Conservation (phyloP, 169 alveolate species). For the Theileria annulata region DNA sequence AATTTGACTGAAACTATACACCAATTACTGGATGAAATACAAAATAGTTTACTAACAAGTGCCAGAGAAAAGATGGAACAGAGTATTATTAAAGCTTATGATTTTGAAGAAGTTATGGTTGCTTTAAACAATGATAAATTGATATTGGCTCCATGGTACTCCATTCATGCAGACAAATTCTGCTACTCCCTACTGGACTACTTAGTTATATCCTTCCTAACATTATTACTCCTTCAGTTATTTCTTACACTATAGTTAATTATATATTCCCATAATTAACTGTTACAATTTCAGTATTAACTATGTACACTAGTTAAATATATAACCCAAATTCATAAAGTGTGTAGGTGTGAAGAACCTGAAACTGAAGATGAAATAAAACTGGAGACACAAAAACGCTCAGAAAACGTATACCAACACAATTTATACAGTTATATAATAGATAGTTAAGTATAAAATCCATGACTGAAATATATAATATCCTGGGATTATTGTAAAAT, state of each 20-base stretch:
- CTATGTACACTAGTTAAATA: too few species aligned
- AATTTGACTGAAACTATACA: slow-evolving; percentile 60
- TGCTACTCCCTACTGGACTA: too few species aligned
- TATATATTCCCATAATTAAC: too few species aligned
- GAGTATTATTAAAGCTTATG: slow-evolving; percentile 65
- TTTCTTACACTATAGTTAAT: neutral
- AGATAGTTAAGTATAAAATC: neutral
- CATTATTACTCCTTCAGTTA: too few species aligned
- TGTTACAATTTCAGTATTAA: too few species aligned
- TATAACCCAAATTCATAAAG: neutral
- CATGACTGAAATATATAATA: neutral
- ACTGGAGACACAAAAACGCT: slow-evolving; percentile 72
- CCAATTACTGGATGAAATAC: slow-evolving; percentile 71
- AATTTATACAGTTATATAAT: neutral
- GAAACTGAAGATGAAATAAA: slow-evolving; percentile 76
- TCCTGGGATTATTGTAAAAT: too few species aligned
- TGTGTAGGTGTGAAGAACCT: slow-evolving; percentile 77
- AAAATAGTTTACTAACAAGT: slow-evolving; percentile 61
- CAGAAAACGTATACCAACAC: slow-evolving; percentile 18
- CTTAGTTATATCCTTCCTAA: neutral
- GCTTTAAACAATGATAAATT: slow-evolving; percentile 79
- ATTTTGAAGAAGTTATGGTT: slow-evolving; percentile 81
- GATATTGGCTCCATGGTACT: slow-evolving; percentile 88
- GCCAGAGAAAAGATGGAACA: slow-evolving; percentile 73
- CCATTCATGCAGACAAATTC: too few species aligned